Percentiles rank a stretch among this genome's conserved stretches.
Conservation (phyloP, 805 yeast species). For the Lachancea mirantina region DNA sequence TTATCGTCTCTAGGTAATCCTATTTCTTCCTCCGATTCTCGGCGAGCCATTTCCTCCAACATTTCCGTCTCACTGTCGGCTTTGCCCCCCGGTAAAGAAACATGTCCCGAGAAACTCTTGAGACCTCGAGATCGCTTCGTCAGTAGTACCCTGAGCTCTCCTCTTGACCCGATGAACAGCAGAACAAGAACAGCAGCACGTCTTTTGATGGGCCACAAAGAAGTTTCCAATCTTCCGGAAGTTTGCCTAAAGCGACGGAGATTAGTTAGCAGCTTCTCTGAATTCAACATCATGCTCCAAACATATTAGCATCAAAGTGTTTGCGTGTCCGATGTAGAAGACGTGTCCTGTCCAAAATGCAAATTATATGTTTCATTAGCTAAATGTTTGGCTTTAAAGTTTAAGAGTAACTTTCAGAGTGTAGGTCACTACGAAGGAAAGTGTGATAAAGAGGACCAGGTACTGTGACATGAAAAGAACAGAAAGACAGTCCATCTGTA, state of each 20-base stretch:
- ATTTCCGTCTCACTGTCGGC: conserved; percentile 63
- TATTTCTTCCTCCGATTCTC: conserved; percentile 85
- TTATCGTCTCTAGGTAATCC: conserved; percentile 54
- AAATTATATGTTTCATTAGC: no score
- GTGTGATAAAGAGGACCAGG: conserved; percentile 49
- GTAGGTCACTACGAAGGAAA: conserved; percentile 70
- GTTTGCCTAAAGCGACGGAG: conserved; percentile 14
- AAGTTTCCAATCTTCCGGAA: conserved; percentile 15
- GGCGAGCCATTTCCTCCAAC: conserved; percentile 65
- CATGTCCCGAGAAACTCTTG: conserved; percentile 78
- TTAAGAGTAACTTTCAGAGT: conserved; percentile 27
- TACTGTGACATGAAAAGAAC: conserved; percentile 64
- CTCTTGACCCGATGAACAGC: conserved; percentile 61
- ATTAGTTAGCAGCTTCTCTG: conserved; percentile 17
- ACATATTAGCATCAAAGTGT: neutral
- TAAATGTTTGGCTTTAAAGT: conserved; percentile 11
- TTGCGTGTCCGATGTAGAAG: neutral
- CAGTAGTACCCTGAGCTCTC: conserved; percentile 69
- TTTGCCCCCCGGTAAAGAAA: conserved; percentile 90
- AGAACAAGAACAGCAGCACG: conserved; percentile 76
- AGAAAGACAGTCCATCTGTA: conserved; percentile 77
- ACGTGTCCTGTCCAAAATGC: no score
- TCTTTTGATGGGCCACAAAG: conserved; percentile 66
- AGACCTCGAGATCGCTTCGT: conserved; percentile 70
- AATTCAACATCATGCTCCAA: conserved; percentile 13